Evolutionary conservation across 805 yeast species (phyloP).

Genomic region (Hanseniaspora clermontiae): DNA sequence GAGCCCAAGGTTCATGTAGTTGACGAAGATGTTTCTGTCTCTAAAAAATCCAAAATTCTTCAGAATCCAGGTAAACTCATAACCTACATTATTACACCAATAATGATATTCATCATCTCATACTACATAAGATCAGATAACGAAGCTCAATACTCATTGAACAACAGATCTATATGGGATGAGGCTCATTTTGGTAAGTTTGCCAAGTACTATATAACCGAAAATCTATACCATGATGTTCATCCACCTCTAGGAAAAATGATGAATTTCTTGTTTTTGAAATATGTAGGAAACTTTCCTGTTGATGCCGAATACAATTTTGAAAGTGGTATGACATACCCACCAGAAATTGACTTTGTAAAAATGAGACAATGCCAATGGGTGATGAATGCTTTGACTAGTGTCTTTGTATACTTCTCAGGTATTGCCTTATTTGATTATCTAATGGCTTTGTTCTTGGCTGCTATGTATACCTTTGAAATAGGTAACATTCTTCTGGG

Average conservation of each 20-base stretch:
- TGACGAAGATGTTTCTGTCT: background rate
- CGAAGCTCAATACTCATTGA: constrained; percentile 40
- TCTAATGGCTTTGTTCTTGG: constrained; percentile 27
- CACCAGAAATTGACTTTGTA: constrained; percentile 64
- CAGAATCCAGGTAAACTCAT: background rate
- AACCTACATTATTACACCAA: constrained; percentile 37
- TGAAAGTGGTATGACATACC: constrained; percentile 68
- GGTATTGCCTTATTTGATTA: constrained; percentile 61
- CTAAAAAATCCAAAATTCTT: background rate
- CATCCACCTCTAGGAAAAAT: constrained; percentile 96
- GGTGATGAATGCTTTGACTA: constrained; percentile 65
- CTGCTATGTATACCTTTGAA: constrained; percentile 72
- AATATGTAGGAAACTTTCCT: constrained; percentile 8
- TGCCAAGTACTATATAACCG: constrained; percentile 79
- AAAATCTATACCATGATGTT: constrained; percentile 88
- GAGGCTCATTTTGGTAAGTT: constrained; percentile 97
- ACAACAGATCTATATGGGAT: constrained; percentile 83
- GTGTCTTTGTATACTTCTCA: constrained; percentile 78
- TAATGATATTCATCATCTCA: constrained; percentile 53
- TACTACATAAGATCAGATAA: constrained; percentile 64
- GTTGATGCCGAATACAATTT: constrained; percentile 64
- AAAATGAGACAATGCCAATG: constrained; percentile 86
- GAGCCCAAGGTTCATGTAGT: background rate
- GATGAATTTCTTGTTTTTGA: constrained; percentile 34
- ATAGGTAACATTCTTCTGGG: constrained; percentile 73